Evolutionary conservation across 2,329 filamentous ascomycete species (phyloP).

Genomic region (Proliferodiscus dingleyae): DNA sequence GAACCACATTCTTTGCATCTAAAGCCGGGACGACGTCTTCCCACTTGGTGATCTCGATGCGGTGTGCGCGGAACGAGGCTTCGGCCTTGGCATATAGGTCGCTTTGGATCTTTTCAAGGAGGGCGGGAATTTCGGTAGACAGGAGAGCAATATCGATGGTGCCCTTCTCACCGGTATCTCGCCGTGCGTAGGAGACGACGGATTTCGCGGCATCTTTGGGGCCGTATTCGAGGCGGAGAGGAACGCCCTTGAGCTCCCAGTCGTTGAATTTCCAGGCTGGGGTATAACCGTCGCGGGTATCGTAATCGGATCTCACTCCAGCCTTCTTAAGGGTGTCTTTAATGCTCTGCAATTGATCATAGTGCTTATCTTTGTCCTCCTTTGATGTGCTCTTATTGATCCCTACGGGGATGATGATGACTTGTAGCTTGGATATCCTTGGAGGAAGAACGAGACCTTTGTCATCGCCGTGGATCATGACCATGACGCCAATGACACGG

Average conservation of each 20-base stretch:
- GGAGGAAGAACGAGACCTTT: constrained; percentile 92
- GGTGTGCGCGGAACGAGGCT: constrained; percentile 71
- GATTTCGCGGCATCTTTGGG: constrained; percentile 87
- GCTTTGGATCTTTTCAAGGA: constrained; percentile 85
- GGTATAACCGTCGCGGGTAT: constrained; percentile 83
- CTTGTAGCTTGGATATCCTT: constrained; percentile 79
- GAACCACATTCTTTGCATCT: constrained; percentile 85
- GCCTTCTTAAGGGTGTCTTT: constrained; percentile 63
- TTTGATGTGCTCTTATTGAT: constrained; percentile 82
- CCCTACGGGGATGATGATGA: constrained; percentile 85
- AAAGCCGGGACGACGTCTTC: constrained; percentile 85
- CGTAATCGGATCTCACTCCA: constrained; percentile 73
- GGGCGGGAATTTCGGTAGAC: constrained; percentile 64
- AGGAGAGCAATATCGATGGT: constrained; percentile 73
- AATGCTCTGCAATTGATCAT: constrained; percentile 70
- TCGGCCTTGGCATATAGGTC: constrained; percentile 75
- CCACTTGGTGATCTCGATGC: constrained; percentile 80
- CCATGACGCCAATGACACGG: constrained; percentile 96
- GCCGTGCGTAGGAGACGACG: constrained; percentile 78
- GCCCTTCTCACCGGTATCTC: constrained; percentile 81
- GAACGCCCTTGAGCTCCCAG: constrained; percentile 95
- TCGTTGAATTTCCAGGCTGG: constrained; percentile 99
- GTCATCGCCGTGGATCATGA: constrained; percentile 96
- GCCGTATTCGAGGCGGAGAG: constrained; percentile 89
- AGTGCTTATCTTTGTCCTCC: constrained; percentile 72